A percentile compares a stretch with the other conserved stretches of the same genome.
Conservation (phyloP, 495 filamentous ascomycete species). For the Staphylotrichum longicolle region DNA sequence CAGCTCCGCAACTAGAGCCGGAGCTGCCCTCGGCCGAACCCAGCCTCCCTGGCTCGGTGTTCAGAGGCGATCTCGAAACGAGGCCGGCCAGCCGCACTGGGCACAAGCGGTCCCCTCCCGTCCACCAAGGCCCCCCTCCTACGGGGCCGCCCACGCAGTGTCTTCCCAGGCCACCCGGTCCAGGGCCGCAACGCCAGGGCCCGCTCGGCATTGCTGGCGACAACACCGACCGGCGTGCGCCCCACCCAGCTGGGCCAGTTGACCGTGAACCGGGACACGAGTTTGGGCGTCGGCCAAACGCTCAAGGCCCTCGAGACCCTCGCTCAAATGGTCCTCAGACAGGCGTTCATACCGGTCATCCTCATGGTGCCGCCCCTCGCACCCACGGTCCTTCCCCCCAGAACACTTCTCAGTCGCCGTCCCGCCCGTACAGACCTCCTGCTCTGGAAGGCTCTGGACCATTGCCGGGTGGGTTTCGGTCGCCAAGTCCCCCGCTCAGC, state of each 20-base stretch:
- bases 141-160: slow-evolving; percentile 33
- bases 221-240: not conserved
- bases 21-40: slow-evolving; percentile 1
- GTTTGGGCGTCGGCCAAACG: slow-evolving; percentile 1
- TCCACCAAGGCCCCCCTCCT: slow-evolving; percentile 31
- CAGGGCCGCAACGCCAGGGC: slow-evolving; percentile 21
- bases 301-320: not conserved
- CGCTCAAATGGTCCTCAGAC: not conserved
- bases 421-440: slow-evolving; percentile 16
- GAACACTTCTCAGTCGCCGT: not conserved
- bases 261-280: not conserved
- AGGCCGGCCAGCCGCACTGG: slow-evolving; percentile 28
- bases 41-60: slow-evolving; percentile 20
- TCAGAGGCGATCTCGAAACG: slow-evolving; percentile 28
- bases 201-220: slow-evolving; percentile 10
- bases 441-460: slow-evolving; percentile 11
- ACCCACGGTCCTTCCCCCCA: not conserved
- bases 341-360: not conserved
- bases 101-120: not conserved
- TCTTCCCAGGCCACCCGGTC: slow-evolving; percentile 25
- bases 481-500: slow-evolving; percentile 11
- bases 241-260: slow-evolving; percentile 6
- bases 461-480: slow-evolving; percentile 5
- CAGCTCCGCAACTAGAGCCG: slow-evolving; percentile 6
- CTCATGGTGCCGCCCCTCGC: not conserved